Evolutionary conservation across 1,284 basidiomycete species (phyloP), one percentile per base, ranked within the genome.

Genomic region (Leccinum pallidistipes): DNA sequence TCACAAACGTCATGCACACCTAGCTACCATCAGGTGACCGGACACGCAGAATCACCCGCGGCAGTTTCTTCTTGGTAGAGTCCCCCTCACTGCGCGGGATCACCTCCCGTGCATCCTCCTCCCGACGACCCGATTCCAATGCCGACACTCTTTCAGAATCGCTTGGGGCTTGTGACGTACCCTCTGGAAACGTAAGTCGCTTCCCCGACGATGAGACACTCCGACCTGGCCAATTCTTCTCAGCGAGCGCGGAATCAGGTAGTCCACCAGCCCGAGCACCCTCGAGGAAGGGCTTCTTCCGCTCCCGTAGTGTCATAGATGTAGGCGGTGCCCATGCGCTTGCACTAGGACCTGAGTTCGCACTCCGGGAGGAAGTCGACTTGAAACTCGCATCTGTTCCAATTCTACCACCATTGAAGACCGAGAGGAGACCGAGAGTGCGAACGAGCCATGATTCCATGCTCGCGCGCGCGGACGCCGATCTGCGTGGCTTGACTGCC

Each of bases 401-500:
- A 34, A 34, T 34, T 34, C 32, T 11, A 34, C 32, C 32, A 11
- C 11, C 32, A 14, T 24, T 16, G 31, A 86, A 79, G 3, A 14
- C 11, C 5, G 32, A 34, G 10, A 34, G 32, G 32, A 34, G 32
- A 34, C 77, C 75, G 31, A 81, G 62, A 0, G 83, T 76, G 14
- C 84, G 81, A 7, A 81, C 78, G 11, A 94, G 73, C 86, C 91
- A 91, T 1, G 79, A 75, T 14, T 84, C 81, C 5, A 64, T 60
- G 55, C 60, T 47, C 2, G 69, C 56, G 11, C 75, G 66, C 21
- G 24, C 10, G n/a, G 40, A 10, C n/a, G 52, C 40, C 34, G 79
- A 77, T 58, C 83, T 78, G 52, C 84, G 76, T 71, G 86, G 87
- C 73, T 90, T 91, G 12, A 82, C 84, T 0, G 83, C 82, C 59